These are phyloP conservation scores for Aspergillus sp. DNA, from an alignment of 2,329 filamentous ascomycete species.

Conservation along the genomic window DNA sequence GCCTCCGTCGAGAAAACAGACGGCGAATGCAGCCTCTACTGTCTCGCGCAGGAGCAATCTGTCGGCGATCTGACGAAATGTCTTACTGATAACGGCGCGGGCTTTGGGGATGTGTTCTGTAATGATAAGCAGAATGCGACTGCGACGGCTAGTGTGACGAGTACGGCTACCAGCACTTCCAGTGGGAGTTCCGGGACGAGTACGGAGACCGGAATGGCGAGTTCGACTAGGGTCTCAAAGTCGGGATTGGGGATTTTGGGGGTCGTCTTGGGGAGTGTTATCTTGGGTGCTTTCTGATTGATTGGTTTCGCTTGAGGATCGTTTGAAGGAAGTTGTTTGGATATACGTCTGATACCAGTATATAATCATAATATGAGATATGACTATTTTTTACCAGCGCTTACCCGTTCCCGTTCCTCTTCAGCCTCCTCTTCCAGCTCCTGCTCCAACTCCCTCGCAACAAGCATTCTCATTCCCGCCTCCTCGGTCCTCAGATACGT, in stretches of 20 bases:
- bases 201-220: slow-evolving; percentile 10
- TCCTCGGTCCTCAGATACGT: slow-evolving; percentile 30
- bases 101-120: slow-evolving; percentile 40
- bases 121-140: slow-evolving; percentile 31
- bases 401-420: too few relatives aligned
- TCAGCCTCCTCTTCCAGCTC: not conserved
- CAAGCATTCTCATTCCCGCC: slow-evolving; percentile 19
- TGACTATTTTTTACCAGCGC: not conserved
- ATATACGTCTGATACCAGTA: not conserved
- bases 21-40: slow-evolving; percentile 47
- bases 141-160: slow-evolving; percentile 26
- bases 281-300: slow-evolving; percentile 18
- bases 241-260: slow-evolving; percentile 24
- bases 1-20: slow-evolving; percentile 43
- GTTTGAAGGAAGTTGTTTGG: not conserved
- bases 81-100: slow-evolving; percentile 34
- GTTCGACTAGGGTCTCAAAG: slow-evolving; percentile 19
- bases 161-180: not conserved
- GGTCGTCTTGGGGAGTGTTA: slow-evolving; percentile 22
- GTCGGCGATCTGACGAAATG: slow-evolving; percentile 33
- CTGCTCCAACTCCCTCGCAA: slow-evolving; percentile 17
- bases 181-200: slow-evolving; percentile 1
- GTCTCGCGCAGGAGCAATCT: slow-evolving; percentile 38
- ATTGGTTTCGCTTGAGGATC: not conserved
- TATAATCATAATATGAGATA: not conserved